Evolutionary conservation across 2,329 filamentous ascomycete species (phyloP), one percentile per base, ranked within the genome.

Genomic region (Pseudocercospora fijiensis): DNA sequence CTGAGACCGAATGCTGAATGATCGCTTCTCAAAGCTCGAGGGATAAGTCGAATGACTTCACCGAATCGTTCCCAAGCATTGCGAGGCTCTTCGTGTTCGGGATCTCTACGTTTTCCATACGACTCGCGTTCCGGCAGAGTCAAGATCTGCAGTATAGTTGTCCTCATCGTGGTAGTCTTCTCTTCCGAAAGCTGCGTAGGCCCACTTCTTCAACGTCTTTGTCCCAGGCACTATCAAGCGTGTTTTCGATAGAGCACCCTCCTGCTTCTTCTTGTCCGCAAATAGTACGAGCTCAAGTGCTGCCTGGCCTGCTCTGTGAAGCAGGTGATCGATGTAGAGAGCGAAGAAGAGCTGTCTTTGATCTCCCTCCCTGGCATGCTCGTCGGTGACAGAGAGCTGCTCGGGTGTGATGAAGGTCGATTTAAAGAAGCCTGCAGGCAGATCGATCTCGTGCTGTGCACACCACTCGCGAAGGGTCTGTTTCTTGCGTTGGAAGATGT

Each of bases 1-100:
- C 90, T 84, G 67, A 92, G 86, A 1, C 89, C 90, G 72, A 91
- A 93, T 0, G 82, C 76, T 0, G 88, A 90, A 68, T 89, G 84
- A 11, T 82, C 75, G 0, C 87, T 90, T 1, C 86, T 82, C 2
- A 93, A 76, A 62, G 90, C 85, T 5, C 76, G 75, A 0, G 87
- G 83, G 3, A 90, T 77, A 1, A 76, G 74, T 18, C 90, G 81
- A 10, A 92, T 66, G 2, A 73, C 74, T 67, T 91, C 84, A 0
- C 90, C 90, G 57, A 87, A 76, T 22, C 78, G 83, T 73, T 93
- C 81, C 77, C 84, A 85, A 0, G 73, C 67, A 27, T 83, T 90
- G 6, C 77, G 77, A 0, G 90, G 83, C 0, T 88, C 88, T 0
- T 92, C 78, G 75, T 92, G 90, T 71, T 93, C 90, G 0, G 90